A percentile compares a stretch with the other conserved stretches of the same genome.
These are phyloP conservation scores for Rhynchospora pubera DNA, from an alignment of 176 grass and related monocot species.

Conservation along the genomic window DNA sequence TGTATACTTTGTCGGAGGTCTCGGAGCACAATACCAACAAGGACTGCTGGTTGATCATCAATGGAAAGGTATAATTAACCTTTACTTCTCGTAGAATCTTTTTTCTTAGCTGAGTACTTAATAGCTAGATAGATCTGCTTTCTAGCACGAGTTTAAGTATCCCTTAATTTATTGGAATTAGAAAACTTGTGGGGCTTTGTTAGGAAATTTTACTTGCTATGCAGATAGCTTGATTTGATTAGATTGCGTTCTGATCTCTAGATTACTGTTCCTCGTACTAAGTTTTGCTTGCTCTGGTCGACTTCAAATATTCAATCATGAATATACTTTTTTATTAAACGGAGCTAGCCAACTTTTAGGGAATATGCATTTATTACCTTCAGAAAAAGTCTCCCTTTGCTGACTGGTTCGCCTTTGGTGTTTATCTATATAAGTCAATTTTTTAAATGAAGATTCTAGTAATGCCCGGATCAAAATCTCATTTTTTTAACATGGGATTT, in stretches of 20 bases:
- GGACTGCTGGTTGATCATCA: conserved; percentile 74
- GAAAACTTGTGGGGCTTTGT: background rate
- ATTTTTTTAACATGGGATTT: no score
- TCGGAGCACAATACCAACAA: conserved; percentile 64
- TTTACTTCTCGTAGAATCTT: background rate
- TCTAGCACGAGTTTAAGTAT: background rate
- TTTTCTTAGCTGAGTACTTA: background rate
- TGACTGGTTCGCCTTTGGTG: background rate
- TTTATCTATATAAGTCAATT: background rate
- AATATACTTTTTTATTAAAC: background rate
- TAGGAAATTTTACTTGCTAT: background rate
- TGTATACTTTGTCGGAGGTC: conserved; percentile 53
- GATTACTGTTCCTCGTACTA: background rate
- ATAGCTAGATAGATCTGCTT: conserved; percentile 4
- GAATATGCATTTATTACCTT: background rate
- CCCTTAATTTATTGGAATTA: background rate
- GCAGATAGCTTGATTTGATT: background rate
- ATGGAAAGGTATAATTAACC: conserved; percentile 49
- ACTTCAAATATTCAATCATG: background rate
- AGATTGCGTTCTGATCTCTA: background rate
- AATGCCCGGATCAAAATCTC: no score
- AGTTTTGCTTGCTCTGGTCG: background rate
- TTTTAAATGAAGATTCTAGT: no score
- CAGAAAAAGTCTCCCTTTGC: background rate
- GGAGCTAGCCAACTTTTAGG: background rate